phyloP scores from a whole-genome alignment of 2,329 filamentous ascomycete genomes.

The Diaporthe sp. region DNA sequence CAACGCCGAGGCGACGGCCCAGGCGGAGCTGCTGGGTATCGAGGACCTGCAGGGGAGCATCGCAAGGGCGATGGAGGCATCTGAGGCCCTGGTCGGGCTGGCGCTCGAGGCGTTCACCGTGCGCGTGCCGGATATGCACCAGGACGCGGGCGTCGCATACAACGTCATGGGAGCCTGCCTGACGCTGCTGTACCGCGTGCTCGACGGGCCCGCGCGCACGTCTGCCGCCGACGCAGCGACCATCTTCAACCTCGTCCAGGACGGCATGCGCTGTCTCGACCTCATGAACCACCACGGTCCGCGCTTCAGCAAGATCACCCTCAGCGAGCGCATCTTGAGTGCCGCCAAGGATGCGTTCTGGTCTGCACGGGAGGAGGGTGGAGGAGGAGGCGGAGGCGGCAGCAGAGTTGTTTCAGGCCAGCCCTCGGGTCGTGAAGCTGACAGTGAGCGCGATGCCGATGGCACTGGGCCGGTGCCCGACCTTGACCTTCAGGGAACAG shows the following conservation, averaged over 20 bases:
- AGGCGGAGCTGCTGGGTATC: neutral
- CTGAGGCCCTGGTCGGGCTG: neutral
- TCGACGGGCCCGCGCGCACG: neutral
- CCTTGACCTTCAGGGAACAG: neutral
- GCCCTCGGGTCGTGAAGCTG: neutral
- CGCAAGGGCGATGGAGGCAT: neutral
- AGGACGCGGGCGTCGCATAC: neutral
- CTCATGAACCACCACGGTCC: neutral
- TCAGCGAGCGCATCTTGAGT: neutral
- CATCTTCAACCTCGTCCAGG: neutral
- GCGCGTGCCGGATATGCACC: neutral
- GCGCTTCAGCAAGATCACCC: neutral
- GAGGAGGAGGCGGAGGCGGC: neutral
- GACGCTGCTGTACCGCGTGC: neutral
- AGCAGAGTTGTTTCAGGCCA: neutral
- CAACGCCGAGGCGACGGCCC: neutral
- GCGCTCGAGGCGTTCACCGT: neutral
- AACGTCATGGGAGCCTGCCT: neutral
- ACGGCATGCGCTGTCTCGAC: neutral
- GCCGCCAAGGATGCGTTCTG: constrained; percentile 5
- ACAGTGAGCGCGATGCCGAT: neutral
- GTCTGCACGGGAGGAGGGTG: neutral
- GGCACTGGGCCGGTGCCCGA: neutral
- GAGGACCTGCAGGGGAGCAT: neutral
- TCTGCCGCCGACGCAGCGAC: neutral